Evolutionary conservation across 2,329 filamentous ascomycete species (phyloP), one percentile per base, ranked within the genome.

Genomic region (Hymenoscyphus albidus): DNA sequence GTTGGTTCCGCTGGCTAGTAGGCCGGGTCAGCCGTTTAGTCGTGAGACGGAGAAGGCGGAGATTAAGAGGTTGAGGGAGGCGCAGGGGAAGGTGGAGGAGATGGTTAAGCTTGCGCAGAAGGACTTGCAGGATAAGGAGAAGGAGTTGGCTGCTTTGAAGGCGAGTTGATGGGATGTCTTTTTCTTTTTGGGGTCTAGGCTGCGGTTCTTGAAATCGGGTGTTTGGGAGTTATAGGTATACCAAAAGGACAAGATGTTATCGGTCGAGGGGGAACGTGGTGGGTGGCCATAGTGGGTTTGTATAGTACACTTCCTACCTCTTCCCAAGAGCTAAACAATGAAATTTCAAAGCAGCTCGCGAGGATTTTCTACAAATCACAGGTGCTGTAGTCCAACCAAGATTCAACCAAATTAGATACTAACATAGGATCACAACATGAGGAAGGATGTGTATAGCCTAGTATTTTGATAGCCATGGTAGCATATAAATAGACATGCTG

Each of bases 11-110:
- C 81, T 86, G 63, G 82, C 80, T 58, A 89, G 85, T 72, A 82
- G 85, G 9, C 85, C 87, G 1, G 88, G 83, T 40, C 88, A 88
- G 74, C 88, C 87, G n/a, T 93, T 91, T 74, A 91, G 88, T 76
- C 82, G 82, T 65, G 87, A 90, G 78, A 88, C 87, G 58, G 90
- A 91, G 78, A 81, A 83, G 69, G 77, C 84, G 6, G 86, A 89
- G 77, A 77, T 88, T 42, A 83, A 85, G 74, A 83, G 82, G 73
- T 78, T 89, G 57, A 81, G 80, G 68, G 88, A 88, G 65, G 90
- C 90, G 63, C 79, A 87, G 73, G 81, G 82, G 63, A 85, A 87
- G 73, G 84, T 91, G 54, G 81, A 85, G 63, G 82, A 85, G 63
- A 64, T 72, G 67, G 68, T 59, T 22, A 69, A 70, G 58, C 66